Conservation (phyloP, 179 eudicot species). For the Carnegiea gigantea region DNA sequence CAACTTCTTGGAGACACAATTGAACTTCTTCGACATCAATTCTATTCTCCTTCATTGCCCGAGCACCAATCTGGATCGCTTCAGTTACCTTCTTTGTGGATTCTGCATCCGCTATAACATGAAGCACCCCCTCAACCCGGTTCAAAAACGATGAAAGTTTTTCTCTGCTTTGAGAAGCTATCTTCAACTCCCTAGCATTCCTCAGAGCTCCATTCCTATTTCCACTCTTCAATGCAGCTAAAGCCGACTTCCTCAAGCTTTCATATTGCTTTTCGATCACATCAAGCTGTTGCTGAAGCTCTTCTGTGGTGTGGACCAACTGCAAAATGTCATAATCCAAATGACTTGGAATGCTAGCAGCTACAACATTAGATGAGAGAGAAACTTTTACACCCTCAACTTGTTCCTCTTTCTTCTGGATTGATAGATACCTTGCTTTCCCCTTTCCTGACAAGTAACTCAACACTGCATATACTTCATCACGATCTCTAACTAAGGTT, state of each 20-base stretch:
- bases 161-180: conserved; percentile 68
- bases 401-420: conserved; percentile 43
- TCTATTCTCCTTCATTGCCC: conserved; percentile 62
- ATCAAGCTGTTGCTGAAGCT: conserved; percentile 73
- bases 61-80: conserved; percentile 70
- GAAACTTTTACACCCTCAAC: conserved; percentile 92
- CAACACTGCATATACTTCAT: conserved; percentile 64
- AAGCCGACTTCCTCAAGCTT: conserved; percentile 59
- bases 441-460: conserved; percentile 61
- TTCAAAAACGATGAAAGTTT: conserved; percentile 47
- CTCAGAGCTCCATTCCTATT: conserved; percentile 61
- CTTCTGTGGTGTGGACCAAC: conserved; percentile 76
- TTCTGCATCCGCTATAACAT: conserved; percentile 66
- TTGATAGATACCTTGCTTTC: conserved; percentile 53
- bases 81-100: conserved; percentile 88
- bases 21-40: conserved; percentile 63
- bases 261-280: conserved; percentile 62
- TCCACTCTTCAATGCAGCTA: conserved; percentile 62
- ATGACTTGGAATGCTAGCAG: conserved; percentile 40
- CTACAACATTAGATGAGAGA: conserved; percentile 47
- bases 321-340: conserved; percentile 67
- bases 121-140: conserved; percentile 78
- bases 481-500: conserved; percentile 48
- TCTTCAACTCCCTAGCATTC: conserved; percentile 71
- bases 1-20: conserved; percentile 62